These are phyloP conservation scores for Neofusicoccum sp. DNA, from an alignment of 2,329 filamentous ascomycete genomes.

Conservation along the genomic window DNA sequence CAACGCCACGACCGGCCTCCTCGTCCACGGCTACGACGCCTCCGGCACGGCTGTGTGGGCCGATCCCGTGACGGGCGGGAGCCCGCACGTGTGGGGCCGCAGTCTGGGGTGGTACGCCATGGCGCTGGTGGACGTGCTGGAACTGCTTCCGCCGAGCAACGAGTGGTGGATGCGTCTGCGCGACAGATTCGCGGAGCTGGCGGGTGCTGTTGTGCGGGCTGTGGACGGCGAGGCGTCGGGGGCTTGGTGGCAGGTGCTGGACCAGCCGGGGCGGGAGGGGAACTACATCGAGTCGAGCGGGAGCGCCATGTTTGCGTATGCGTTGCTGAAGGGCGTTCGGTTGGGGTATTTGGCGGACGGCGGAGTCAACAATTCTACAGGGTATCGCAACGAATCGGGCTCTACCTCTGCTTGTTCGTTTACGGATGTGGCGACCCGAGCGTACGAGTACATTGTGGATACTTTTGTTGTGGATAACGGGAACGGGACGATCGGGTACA, in stretches of 20 bases:
- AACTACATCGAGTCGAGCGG: constrained; percentile 63
- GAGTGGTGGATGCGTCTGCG: constrained; percentile 32
- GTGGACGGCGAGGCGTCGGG: constrained; percentile 41
- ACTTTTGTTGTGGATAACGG: constrained; percentile 48
- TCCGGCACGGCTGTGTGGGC: constrained; percentile 36
- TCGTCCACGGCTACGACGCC: constrained; percentile 37
- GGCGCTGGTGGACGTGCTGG: constrained; percentile 48
- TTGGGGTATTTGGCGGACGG: constrained; percentile 29
- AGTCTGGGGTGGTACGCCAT: constrained; percentile 41
- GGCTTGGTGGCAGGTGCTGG: constrained; percentile 61
- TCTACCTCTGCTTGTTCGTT: constrained; percentile 32
- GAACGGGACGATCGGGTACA: constrained; percentile 31
- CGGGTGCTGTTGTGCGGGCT: constrained; percentile 41
- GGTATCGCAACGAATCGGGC: constrained; percentile 20
- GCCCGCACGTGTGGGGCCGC: constrained; percentile 37
- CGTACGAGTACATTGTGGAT: constrained; percentile 44
- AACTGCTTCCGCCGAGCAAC: constrained; percentile 43
- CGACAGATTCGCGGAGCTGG: constrained; percentile 27
- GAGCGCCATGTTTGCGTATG: constrained; percentile 50
- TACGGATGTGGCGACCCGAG: constrained; percentile 41
- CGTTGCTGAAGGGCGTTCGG: constrained; percentile 35
- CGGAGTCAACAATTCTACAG: no score
- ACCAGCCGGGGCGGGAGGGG: constrained; percentile 43
- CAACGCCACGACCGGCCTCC: constrained; percentile 31
- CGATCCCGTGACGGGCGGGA: constrained; percentile 33